These are phyloP conservation scores for Berkeleyomyces rouxiae DNA, from an alignment of 2,329 filamentous ascomycete species.

Conservation along the genomic window DNA sequence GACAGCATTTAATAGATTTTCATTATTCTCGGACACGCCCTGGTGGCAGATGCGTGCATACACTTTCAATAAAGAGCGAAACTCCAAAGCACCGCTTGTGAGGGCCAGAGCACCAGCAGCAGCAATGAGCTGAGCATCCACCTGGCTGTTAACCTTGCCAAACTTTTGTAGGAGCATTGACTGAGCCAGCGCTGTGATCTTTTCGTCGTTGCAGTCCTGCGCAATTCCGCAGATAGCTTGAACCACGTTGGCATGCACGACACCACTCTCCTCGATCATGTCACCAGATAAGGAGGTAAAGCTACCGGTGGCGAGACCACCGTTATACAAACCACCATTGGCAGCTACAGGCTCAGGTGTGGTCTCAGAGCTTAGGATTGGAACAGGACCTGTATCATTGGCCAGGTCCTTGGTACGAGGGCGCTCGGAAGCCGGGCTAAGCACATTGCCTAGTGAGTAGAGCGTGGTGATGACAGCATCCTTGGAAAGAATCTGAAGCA, in stretches of 20 bases:
- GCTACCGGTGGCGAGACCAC: slow-evolving; percentile 49
- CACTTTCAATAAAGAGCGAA: slow-evolving; percentile 70
- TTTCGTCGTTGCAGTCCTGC: slow-evolving; percentile 62
- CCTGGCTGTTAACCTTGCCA: slow-evolving; percentile 59
- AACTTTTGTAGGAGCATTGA: slow-evolving; percentile 96
- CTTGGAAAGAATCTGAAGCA: slow-evolving; percentile 68
- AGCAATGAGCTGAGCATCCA: slow-evolving; percentile 73
- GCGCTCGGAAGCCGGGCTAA: slow-evolving; percentile 53
- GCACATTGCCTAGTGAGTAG: slow-evolving; percentile 88
- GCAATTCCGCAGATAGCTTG: slow-evolving; percentile 88
- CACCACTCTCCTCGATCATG: slow-evolving; percentile 61
- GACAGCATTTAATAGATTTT: slow-evolving; percentile 52
- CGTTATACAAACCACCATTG: slow-evolving; percentile 31
- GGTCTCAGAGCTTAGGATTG: slow-evolving; percentile 20
- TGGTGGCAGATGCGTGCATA: slow-evolving; percentile 62
- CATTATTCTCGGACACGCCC: slow-evolving; percentile 52
- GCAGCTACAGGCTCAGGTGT: slow-evolving; percentile 20
- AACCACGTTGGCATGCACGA: slow-evolving; percentile 77
- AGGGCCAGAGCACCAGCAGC: slow-evolving; percentile 66
- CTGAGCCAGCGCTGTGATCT: slow-evolving; percentile 82
- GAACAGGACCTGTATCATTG: slow-evolving; percentile 30
- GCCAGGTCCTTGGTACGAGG: slow-evolving; percentile 23
- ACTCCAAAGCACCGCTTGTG: slow-evolving; percentile 62
- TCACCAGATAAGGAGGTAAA: slow-evolving; percentile 61
- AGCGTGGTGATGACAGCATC: slow-evolving; percentile 89